Evolutionary conservation across 306 rosid genomes (phyloP).

Genomic region (Dryas octopetala): DNA sequence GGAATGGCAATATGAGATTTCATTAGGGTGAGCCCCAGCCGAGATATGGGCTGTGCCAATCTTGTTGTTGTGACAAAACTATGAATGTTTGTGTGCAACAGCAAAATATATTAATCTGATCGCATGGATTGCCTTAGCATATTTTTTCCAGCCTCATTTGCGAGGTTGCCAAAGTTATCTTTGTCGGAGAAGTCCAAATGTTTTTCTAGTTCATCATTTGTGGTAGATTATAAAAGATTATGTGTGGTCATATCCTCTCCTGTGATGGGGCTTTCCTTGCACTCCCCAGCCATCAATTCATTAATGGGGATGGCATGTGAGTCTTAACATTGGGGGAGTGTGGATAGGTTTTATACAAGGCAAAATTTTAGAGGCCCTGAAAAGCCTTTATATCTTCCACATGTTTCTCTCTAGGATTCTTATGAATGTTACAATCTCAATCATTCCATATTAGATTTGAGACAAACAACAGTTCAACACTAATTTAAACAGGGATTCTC

Average conservation of each 20-base stretch:
- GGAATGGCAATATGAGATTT: constrained; percentile 23
- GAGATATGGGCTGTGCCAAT: constrained; percentile 10
- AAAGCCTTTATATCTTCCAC: not conserved
- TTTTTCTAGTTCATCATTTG: not conserved
- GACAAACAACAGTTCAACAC: not conserved
- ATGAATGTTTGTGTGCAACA: constrained; percentile 6
- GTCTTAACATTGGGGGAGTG: not conserved
- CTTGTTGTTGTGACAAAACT: not conserved
- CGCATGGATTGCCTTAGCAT: constrained; percentile 7
- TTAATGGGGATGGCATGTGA: too few relatives aligned
- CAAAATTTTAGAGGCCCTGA: constrained; percentile 2
- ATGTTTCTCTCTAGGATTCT: not conserved
- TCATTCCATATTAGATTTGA: not conserved
- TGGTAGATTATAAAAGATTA: not conserved
- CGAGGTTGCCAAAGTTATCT: not conserved
- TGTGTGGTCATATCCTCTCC: too few relatives aligned
- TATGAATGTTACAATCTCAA: not conserved
- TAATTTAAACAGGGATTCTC: not conserved
- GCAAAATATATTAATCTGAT: constrained; percentile 4
- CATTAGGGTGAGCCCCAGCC: constrained; percentile 12
- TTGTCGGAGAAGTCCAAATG: not conserved
- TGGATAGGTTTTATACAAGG: not conserved
- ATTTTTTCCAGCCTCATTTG: not conserved
- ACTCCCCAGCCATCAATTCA: too few relatives aligned
- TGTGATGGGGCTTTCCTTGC: too few relatives aligned